These are phyloP conservation scores for Bretschneidera sinensis DNA, from an alignment of 345 rosid species.

Conservation along the genomic window DNA sequence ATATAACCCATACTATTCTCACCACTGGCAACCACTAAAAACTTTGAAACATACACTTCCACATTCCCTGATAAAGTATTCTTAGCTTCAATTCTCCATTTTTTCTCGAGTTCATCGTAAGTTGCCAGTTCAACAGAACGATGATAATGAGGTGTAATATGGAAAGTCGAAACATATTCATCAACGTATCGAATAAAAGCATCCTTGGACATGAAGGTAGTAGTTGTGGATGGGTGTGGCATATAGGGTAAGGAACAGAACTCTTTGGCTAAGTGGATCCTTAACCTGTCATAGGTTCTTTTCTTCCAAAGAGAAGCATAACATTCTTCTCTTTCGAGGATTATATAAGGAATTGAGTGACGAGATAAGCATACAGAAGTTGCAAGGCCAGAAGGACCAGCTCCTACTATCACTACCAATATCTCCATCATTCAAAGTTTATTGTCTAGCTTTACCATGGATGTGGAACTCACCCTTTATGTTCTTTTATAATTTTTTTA, in stretches of 20 bases:
- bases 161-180: conserved; percentile 32
- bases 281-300: conserved; percentile 42
- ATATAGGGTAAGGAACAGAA: conserved; percentile 52
- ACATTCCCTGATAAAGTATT: neutral
- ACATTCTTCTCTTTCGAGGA: conserved; percentile 52
- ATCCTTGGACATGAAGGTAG: conserved; percentile 37
- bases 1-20: conserved; percentile 37
- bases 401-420: conserved; percentile 42
- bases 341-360: conserved; percentile 30
- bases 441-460: no score
- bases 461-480: no score
- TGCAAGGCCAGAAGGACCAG: conserved; percentile 60
- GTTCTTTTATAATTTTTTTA: no score
- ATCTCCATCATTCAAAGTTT: conserved; percentile 22
- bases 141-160: conserved; percentile 23
- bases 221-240: conserved; percentile 27
- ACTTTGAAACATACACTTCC: conserved; percentile 32
- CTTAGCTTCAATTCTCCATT: conserved; percentile 36
- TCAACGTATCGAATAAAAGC: conserved; percentile 46
- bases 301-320: conserved; percentile 54
- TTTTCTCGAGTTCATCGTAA: conserved; percentile 5
- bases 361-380: conserved; percentile 46
- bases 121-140: conserved; percentile 24
- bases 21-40: conserved; percentile 48
- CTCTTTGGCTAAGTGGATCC: conserved; percentile 44